Base-by-base conservation (phyloP, 2,329 filamentous ascomycete species). In the Remersonia thermophila region DNA sequence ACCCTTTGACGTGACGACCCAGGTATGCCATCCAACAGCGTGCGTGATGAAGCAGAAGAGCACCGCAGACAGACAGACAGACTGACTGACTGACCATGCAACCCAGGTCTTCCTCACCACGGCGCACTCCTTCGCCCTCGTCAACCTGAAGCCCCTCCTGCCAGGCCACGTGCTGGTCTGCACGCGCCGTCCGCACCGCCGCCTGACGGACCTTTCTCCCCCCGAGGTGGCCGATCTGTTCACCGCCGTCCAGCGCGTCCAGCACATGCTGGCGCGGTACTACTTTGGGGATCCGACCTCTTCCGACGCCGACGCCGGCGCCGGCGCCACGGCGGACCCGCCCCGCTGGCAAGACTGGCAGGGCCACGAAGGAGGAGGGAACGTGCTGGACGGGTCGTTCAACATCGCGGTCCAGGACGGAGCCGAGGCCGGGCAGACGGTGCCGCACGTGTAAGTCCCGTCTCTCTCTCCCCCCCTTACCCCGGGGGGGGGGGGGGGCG, bases 391-490 rank as follows among this genome's bases (percentile, higher is more conserved):
- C 43, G 50, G 29, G 8, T 82, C 83, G 41, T 80, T 96, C 61
- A 96, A 94, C 54, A 78, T 98, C 33, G 87, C 89, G 0, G 72
- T 98, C n/a, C 91, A 98, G 57, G 91, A 98, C 57, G 91, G 91
- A 14, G 64, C 68, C 23, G 84, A 86, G 41, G 85, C 91, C 1
- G 91, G 91, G 0, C 91, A 98, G 69, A 94, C 85, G 39, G 89
- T 98, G 30, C 69, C 84, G 7, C 91, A 98, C 61, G 77, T 95
- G 11, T 23, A 9, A 23, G 20, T 23, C 5, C 9, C 9, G 20
- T 9, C 9, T 23, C 9, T 23, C 20, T 23, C 5, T 23, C 20
- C 9, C 20, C 9, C n/a, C n/a, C n/a, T n/a, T n/a, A n/a, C n/a
- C n/a, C n/a, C n/a, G n/a, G n/a, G n/a, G n/a, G n/a, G n/a, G n/a